These are phyloP conservation scores for Paulownia fortunei DNA, from an alignment of 257 asterid genomes.

Conservation along the genomic window DNA sequence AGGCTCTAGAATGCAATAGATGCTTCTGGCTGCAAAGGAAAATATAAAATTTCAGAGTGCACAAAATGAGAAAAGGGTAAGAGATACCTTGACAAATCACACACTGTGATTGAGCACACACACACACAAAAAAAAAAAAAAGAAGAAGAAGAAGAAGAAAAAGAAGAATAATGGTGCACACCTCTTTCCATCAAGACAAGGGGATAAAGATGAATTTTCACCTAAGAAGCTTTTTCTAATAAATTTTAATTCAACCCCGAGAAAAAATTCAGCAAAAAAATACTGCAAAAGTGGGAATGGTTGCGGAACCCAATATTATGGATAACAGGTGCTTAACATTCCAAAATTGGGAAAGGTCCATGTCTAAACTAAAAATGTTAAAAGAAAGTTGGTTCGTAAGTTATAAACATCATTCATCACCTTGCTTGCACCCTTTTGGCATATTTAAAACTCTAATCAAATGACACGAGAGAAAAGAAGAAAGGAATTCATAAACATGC, in stretches of 20 bases:
- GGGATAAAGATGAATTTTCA: neutral
- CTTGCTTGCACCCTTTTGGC: neutral
- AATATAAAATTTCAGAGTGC: constrained; percentile 16
- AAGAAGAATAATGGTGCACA: neutral
- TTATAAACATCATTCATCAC: neutral
- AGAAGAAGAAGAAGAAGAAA: too few species aligned
- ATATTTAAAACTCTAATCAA: neutral
- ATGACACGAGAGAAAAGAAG: neutral
- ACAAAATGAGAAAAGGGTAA: neutral
- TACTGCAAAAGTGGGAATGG: constrained; percentile 5
- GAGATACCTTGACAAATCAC: constrained; percentile 1
- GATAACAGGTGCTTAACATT: neutral
- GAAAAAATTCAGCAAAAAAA: neutral
- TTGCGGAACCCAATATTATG: neutral
- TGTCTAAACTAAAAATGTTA: neutral
- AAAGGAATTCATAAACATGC: neutral
- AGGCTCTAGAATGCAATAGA: constrained; percentile 66
- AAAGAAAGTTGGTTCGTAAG: neutral
- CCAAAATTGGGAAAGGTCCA: neutral
- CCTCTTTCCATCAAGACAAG: neutral
- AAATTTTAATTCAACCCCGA: neutral
- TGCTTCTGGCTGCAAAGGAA: constrained; percentile 71
- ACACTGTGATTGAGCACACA: neutral
- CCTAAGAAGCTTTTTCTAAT: neutral
- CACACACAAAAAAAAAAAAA: too few species aligned